Evolutionary conservation across 352 stramenopile species (phyloP), one percentile per base, ranked within the genome.

Genomic region (Phytophthora pini): DNA sequence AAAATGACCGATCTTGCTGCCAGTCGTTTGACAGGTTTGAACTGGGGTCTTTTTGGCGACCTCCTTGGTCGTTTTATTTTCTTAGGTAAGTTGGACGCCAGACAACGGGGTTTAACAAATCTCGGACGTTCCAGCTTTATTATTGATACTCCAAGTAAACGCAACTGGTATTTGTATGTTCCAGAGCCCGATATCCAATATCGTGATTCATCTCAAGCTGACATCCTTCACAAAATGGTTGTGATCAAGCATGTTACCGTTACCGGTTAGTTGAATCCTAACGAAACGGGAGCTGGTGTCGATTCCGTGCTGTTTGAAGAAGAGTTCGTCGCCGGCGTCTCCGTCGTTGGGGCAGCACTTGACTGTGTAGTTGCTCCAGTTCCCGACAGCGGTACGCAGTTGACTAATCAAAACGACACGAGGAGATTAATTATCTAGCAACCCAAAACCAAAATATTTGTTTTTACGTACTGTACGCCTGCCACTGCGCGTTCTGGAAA

Each of bases 401-500:
- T 48, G 22, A 48, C 43, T 48, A 31, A 20, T 20, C 41, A 15
- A 48, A 31, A 27, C 41, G 32, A 31, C 8, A 4, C 3, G 3
- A 13, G 11, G 31, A 36, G 31, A 48, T 31, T 31, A 27, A 47
- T 20, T 5, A n/a, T 10, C 7, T 15, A 50, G 5, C 11, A 50
- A 22, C 29, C 22, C 11, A 34, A 36, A 36, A 12, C 8, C 8
- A 36, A 50, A 12, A 36, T 0, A 20, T 20, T 20, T 20, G 17
- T 20, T 34, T 34, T 11, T 8, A 52, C 45, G 13, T 52, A 39
- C 45, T 39, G 27, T 52, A 52, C 7, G 45, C 26, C 36, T 52
- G 45, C 45, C 45, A 52, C 12, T 52, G 24, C 5, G 26, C 45
- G 11, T 52, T 52, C 52, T 83, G 71, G 27, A 83, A 66, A 7